Conservation (phyloP, 2,329 filamentous ascomycete genomes). For the Penicillium expansum region DNA sequence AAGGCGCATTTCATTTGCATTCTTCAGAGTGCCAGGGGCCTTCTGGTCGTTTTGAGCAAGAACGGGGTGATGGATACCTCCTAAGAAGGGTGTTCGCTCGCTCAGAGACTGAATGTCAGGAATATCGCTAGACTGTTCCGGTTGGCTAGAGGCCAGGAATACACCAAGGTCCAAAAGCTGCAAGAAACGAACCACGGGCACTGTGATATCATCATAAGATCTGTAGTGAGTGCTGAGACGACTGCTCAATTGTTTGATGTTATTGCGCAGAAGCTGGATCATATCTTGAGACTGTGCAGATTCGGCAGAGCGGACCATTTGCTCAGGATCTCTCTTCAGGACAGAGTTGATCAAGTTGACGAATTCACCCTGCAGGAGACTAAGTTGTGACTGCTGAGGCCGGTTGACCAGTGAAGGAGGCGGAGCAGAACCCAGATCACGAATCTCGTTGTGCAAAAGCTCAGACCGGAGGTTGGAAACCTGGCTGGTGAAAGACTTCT, state of each 20-base stretch:
- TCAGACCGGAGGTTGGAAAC: slow-evolving; percentile 64
- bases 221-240: slow-evolving; percentile 69
- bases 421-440: slow-evolving; percentile 64
- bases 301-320: slow-evolving; percentile 24
- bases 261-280: slow-evolving; percentile 48
- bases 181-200: slow-evolving; percentile 74
- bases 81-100: slow-evolving; percentile 41
- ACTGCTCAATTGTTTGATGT: slow-evolving; percentile 66
- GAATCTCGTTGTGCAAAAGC: slow-evolving; percentile 61
- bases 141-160: slow-evolving; percentile 51
- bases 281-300: slow-evolving; percentile 29
- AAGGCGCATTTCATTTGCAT: slow-evolving; percentile 36
- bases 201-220: slow-evolving; percentile 80
- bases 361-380: slow-evolving; percentile 77
- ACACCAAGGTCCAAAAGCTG: slow-evolving; percentile 75
- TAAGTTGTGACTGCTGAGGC: slow-evolving; percentile 65
- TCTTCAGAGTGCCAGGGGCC: slow-evolving; percentile 18
- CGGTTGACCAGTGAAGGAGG: slow-evolving; percentile 67
- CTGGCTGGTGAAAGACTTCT: slow-evolving; percentile 66
- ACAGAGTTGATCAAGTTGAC: slow-evolving; percentile 69
- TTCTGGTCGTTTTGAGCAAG: slow-evolving; percentile 7
- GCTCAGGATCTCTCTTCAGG: slow-evolving; percentile 43
- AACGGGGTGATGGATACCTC: slow-evolving; percentile 26
- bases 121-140: slow-evolving; percentile 14
- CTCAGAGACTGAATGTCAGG: slow-evolving; percentile 32